These are phyloP conservation scores for Aplosporella prunicola DNA, from an alignment of 2,329 filamentous ascomycete genomes.

Conservation along the genomic window DNA sequence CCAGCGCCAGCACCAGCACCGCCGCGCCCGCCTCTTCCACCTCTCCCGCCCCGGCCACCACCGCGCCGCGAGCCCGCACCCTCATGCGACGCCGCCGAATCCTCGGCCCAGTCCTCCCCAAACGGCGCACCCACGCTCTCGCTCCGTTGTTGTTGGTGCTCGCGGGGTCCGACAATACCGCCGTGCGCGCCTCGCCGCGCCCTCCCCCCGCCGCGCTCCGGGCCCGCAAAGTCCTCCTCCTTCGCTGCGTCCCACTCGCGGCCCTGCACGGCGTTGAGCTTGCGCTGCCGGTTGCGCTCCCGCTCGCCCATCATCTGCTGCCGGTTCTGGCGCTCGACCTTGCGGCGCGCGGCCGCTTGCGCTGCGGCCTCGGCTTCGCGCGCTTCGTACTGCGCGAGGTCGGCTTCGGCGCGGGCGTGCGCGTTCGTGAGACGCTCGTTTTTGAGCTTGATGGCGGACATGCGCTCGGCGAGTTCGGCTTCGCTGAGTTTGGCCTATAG, in stretches of 20 bases:
- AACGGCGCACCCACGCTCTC: constrained; percentile 17
- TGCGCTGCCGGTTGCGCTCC: constrained; percentile 50
- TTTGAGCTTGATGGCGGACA: constrained; percentile 52
- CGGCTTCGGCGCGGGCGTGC: constrained; percentile 58
- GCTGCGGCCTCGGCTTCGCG: constrained; percentile 51
- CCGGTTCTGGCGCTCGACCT: constrained; percentile 40
- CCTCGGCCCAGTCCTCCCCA: background rate
- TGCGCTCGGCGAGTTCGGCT: constrained; percentile 51
- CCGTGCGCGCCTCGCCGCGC: constrained; percentile 43
- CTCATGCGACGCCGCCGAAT: constrained; percentile 17
- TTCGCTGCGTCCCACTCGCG: constrained; percentile 57
- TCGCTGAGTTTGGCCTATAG: constrained; percentile 53
- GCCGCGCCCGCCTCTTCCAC: constrained; percentile 23
- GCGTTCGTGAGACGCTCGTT: constrained; percentile 51
- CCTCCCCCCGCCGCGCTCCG: constrained; percentile 30
- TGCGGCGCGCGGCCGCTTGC: constrained; percentile 35
- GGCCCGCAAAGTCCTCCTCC: constrained; percentile 44
- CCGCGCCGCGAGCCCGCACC: constrained; percentile 17
- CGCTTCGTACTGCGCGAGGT: constrained; percentile 53
- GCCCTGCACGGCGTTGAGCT: constrained; percentile 48
- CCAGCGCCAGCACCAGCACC: constrained; percentile 13
- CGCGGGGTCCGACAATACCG: constrained; percentile 31
- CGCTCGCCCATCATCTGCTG: constrained; percentile 54
- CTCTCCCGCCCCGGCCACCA: constrained; percentile 20
- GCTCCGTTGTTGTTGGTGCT: no score